Evolutionary conservation across 345 rosid species (phyloP), one percentile per base, ranked within the genome.

Genomic region (Camelina neglecta): DNA sequence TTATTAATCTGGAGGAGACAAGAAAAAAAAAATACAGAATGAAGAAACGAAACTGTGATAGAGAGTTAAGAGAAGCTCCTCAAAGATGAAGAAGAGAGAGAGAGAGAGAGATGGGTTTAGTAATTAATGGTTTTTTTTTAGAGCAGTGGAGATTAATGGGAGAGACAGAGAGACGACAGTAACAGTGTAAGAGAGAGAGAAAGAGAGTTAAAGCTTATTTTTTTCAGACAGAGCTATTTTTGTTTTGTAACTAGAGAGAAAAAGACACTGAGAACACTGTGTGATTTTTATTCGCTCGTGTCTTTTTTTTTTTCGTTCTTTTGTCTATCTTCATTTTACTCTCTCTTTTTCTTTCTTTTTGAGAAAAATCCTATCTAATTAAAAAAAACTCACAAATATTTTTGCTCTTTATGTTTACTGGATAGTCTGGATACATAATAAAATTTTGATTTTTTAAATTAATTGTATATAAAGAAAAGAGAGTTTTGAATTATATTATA

Each of bases 141-240:
- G 23, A 48, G 68, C 20, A 58, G 57, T 10, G 62, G 67, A 42
- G 81, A 60, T 41, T 65, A 77, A 50, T 48, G 68, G 73, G 73
- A 67, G 74, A 73, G 78, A 78, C 78, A 78, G 78, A 73, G 70
- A 78, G 50, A 78, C 77, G 74, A 78, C 81, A 78, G 81, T 60
- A 67, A 73, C 71, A 68, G 75, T 53, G 51, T 15, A 6, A 11
- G 64, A 24, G 60, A 44, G 74, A 72, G 61, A 57, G 48, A 44
- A 5, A 44, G 53, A 55, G 74, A 21, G 49, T 2, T 38, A 35
- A 47, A 29, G 42, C 44, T 54, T 71, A n/a, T 2, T 44, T 56
- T 56, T 68, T 60, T 72, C 73, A 60, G 72, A 66, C 75, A 45
- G n/a, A 18, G 2, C 15, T 60, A 41, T 6, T 60, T 67, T 75